phyloP scores from a whole-genome alignment of 352 stramenopile genomes.

The Blastocystis sp. region DNA sequence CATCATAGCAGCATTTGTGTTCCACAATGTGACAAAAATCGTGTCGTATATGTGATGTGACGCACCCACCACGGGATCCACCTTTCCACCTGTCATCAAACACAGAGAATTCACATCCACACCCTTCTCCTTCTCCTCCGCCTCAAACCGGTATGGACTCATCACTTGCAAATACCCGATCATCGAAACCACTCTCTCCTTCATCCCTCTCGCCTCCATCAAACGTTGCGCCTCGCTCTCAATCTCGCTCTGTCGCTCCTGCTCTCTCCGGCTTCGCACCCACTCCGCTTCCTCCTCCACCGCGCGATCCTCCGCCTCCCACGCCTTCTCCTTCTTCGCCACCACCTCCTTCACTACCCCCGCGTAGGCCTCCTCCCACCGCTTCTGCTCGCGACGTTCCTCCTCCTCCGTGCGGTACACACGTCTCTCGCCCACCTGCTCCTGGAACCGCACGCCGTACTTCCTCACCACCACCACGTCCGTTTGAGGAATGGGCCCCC shows the following conservation, averaged over 20 bases:
- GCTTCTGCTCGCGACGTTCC: not conserved
- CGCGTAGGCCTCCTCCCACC: not conserved
- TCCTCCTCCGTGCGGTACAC: constrained; percentile 19
- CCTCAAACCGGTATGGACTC: constrained; percentile 13
- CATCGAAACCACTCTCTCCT: constrained; percentile 5
- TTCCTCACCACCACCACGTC: constrained; percentile 32
- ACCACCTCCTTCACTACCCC: not conserved
- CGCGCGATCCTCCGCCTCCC: not conserved
- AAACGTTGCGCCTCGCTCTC: not conserved
- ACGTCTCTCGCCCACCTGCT: not conserved
- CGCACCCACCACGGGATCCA: constrained; percentile 4
- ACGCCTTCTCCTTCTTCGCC: not conserved
- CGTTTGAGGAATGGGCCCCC: constrained; percentile 38
- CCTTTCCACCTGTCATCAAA: not conserved
- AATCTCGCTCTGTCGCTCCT: not conserved
- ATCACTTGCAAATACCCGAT: constrained; percentile 25
- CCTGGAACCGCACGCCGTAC: constrained; percentile 35
- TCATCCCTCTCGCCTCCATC: not conserved
- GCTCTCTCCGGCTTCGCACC: not conserved
- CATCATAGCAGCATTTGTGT: not conserved
- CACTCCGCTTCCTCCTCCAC: not conserved
- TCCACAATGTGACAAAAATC: constrained; percentile 17
- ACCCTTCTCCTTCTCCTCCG: not conserved
- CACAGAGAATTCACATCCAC: not conserved
- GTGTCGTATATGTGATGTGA: constrained; percentile 13